Base-by-base conservation (phyloP, 2,329 filamentous ascomycete species). In the Tolypocladium sp. region DNA sequence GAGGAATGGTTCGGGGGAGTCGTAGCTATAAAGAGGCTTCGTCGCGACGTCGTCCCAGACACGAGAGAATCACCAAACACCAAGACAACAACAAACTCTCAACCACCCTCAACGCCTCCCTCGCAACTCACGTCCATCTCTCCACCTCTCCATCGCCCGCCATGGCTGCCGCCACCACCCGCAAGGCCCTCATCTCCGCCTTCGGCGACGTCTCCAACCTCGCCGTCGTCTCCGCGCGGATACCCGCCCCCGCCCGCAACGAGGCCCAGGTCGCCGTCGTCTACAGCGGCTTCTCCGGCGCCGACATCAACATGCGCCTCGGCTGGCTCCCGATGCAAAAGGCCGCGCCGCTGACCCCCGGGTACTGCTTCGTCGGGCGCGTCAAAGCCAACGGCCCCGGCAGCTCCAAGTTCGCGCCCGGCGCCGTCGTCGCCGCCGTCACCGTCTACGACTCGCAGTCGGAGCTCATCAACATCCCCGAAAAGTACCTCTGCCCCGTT, bases 231-330 rank as follows among this genome's bases (percentile, higher is more conserved):
- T 68, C 64, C 3, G 67, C 68, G 3, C 65, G 71, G 7, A 73
- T 76, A 51, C 58, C 72, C 1, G 66, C 75, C 6, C 79, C 79
- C 25, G 65, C 70, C 15, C 68, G 73, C 10, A 66, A 73, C 35
- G 70, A 82, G 58, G 78, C 81, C 33, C 79, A 78, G 56, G 70
- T 80, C 59, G 73, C 75, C 56, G 74, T 79, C 60, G 65, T 78
- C 58, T 79, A 79, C 67, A 66, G 77, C 3, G 76, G 76, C 56
- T 80, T 82, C 68, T 71, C 73, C 1, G 79, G 79, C 41, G 67
- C 72, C 60, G 79, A 82, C 64, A 73, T 80, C 66, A 74, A 76
- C 62, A 81, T 81, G 79, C 75, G 79, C 27, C 67, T 73, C 25
- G 79, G 79, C 58, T 63, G 62, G n/a, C 81, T 81, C 61, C 78